Conservation (phyloP, 441 rosid species). For the Pelargonium cotyledonis region DNA sequence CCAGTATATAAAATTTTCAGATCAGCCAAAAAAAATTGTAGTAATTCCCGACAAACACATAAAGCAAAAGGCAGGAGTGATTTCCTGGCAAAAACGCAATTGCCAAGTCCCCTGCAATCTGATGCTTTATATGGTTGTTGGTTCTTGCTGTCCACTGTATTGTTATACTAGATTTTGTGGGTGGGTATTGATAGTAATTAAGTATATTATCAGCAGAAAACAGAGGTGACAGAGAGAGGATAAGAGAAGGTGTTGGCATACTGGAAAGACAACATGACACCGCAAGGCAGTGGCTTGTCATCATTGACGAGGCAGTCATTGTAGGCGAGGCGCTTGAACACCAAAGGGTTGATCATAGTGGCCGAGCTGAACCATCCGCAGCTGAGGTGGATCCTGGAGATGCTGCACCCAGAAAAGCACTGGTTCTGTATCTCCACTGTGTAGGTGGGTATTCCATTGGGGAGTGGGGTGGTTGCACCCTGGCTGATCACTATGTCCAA, state of each 20-base stretch:
- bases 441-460: slow-evolving; percentile 73
- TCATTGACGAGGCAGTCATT: slow-evolving; percentile 83
- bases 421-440: slow-evolving; percentile 66
- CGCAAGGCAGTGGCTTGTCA: slow-evolving; percentile 52
- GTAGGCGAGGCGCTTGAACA: slow-evolving; percentile 69
- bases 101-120: neutral
- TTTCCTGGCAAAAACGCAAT: neutral
- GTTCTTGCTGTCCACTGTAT: neutral
- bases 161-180: neutral
- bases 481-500: slow-evolving; percentile 66
- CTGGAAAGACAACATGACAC: slow-evolving; percentile 54
- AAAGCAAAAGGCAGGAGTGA: neutral
- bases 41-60: neutral
- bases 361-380: slow-evolving; percentile 96
- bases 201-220: slow-evolving; percentile 32
- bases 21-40: neutral
- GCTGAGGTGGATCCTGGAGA: slow-evolving; percentile 56
- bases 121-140: slow-evolving; percentile 1
- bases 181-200: neutral
- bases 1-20: neutral
- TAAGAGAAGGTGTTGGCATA: slow-evolving; percentile 75
- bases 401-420: slow-evolving; percentile 62
- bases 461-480: slow-evolving; percentile 58
- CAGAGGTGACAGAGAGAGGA: slow-evolving; percentile 63
- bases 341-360: slow-evolving; percentile 59